phyloP scores from a whole-genome alignment of 306 rosid genomes.

The Ochetophila trinervis region DNA sequence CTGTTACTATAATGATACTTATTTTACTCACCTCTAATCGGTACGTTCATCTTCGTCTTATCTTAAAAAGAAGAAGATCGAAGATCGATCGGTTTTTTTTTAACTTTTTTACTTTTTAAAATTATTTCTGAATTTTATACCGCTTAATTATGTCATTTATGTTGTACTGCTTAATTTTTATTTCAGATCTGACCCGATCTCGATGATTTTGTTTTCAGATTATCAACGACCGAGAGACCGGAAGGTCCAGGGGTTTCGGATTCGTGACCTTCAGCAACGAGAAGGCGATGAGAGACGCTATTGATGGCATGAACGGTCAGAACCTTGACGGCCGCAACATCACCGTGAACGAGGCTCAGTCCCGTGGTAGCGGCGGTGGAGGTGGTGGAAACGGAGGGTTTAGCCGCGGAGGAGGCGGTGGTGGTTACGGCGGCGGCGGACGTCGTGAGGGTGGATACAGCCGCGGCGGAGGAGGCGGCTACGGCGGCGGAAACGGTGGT shows the following conservation, averaged over 20 bases:
- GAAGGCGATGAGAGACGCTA: conserved; percentile 73
- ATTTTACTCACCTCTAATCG: conserved; percentile 58
- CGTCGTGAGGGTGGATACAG: conserved; percentile 36
- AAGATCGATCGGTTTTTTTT: conserved; percentile 79
- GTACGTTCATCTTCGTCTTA: conserved; percentile 92
- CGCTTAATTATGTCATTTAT: no score
- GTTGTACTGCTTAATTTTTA: no score
- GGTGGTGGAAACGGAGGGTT: conserved; percentile 47
- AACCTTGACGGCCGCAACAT: conserved; percentile 82
- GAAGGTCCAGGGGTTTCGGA: conserved; percentile 91
- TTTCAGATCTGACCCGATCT: conserved; percentile 13
- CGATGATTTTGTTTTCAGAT: conserved; percentile 29
- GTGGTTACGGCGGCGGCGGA: conserved; percentile 22
- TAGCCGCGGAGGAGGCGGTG: conserved; percentile 39
- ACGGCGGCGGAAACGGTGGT: conserved; percentile 30
- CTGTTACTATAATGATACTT: conserved; percentile 52
- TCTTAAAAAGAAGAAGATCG: conserved; percentile 54
- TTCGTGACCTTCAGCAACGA: conserved; percentile 80
- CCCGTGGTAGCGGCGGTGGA: conserved; percentile 63
- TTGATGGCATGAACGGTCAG: conserved; percentile 89
- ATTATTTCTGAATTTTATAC: background rate
- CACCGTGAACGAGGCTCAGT: conserved; percentile 90
- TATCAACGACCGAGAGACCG: conserved; percentile 89
- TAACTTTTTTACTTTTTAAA: background rate
- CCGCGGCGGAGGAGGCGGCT: conserved; percentile 21